Percentiles rank a stretch among this genome's conserved stretches.
Conservation (phyloP, 768 basidiomycete species). For the Suillus cothurnatus region DNA sequence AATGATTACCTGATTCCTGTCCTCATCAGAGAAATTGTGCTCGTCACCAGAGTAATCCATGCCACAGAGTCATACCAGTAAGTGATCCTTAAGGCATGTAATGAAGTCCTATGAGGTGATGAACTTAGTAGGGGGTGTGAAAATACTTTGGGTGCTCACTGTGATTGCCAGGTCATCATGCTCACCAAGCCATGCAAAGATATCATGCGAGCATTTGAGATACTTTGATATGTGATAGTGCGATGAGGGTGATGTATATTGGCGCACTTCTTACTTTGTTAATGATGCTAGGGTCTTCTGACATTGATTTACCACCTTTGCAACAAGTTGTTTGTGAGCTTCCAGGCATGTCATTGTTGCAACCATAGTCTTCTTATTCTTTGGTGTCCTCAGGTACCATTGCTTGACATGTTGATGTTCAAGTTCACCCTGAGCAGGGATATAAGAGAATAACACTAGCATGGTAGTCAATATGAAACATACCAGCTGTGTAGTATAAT, state of each 20-base stretch:
- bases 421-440: constrained; percentile 35
- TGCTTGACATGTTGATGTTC: constrained; percentile 39
- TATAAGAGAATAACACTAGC: neutral
- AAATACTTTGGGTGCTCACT: constrained; percentile 3
- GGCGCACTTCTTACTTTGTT: neutral
- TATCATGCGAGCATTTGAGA: neutral
- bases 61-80: constrained; percentile 7
- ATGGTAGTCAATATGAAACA: constrained; percentile 6
- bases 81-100: constrained; percentile 16
- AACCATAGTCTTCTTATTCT: constrained; percentile 26
- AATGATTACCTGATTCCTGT: constrained; percentile 27
- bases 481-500: constrained; percentile 36
- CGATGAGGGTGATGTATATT: neutral
- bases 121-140: neutral
- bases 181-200: neutral
- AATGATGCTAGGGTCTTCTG: neutral
- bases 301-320: constrained; percentile 21
- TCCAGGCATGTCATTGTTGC: constrained; percentile 27
- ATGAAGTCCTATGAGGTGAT: constrained; percentile 30
- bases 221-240: neutral
- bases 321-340: constrained; percentile 18
- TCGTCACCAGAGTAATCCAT: constrained; percentile 16
- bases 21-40: constrained; percentile 20
- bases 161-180: constrained; percentile 15
- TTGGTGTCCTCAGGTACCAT: constrained; percentile 39